Base-by-base conservation (phyloP, 2,329 filamentous ascomycete genomes). In the Neofusicoccum cordaticola region DNA sequence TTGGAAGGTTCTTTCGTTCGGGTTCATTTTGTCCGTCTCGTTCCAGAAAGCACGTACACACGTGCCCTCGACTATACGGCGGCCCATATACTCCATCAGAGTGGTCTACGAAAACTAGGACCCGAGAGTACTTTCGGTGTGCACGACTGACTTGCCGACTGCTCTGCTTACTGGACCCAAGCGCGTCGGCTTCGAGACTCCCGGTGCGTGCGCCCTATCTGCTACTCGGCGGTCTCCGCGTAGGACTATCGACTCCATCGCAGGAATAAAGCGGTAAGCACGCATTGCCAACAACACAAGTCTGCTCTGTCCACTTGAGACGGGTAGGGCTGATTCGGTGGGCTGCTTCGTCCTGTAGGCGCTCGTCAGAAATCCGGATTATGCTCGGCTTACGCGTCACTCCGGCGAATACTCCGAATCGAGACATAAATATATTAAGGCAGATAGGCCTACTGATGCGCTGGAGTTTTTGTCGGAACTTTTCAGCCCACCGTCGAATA, bases 311-410 rank as follows among this genome's bases (percentile, higher is more conserved):
- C 34, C 22, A 42, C 27, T 9, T 11, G n/a, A 44, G 31, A 42
- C 56, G 42, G 31, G 31, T 60, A 60, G 27, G 56, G 56, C 56
- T 60, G 56, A 60, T 31, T 37, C 11, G 6, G 42, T 22, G n/a
- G 42, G 42, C 17, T 35, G 22, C 19, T 42, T 45, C 8, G 22
- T 45, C 53, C 15, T 34, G 27, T 35, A 22, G n/a, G 27, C n/a
- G 41, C 27, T 34, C 17, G n/a, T 35, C n/a, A 15, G 27, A 34
- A 37, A 42, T 6, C 53, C 53, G 53, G 53, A 58, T 58, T 45
- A 45, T 58, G 41, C 41, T 44, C 41, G 56, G 56, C 41, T 60
- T 47, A 60, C 56, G 56, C 56, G 56, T 60, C 56, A 44, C 44
- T 9, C n/a, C 56, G 56, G 56, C 56, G 56, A 39, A 60, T 27